Evolutionary conservation across 2,329 filamentous ascomycete genomes (phyloP).

Genomic region (Aspergillus neotritici): DNA sequence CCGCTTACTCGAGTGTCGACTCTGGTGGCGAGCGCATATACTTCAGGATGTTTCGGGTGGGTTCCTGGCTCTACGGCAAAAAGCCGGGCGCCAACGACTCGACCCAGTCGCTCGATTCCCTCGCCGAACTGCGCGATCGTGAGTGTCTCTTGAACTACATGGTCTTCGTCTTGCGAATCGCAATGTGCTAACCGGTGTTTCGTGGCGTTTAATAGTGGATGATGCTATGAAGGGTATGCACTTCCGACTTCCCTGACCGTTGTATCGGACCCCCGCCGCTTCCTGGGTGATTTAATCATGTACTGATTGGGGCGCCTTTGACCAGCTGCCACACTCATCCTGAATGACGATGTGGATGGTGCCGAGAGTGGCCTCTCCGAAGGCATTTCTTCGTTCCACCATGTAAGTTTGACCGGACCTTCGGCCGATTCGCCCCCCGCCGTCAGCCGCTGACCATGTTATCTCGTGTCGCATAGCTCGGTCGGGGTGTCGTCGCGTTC

Average conservation of each 20-base stretch:
- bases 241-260: background rate
- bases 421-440: constrained; percentile 7
- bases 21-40: background rate
- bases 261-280: constrained; percentile 1
- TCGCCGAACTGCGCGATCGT: constrained; percentile 52
- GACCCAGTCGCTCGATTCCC: constrained; percentile 52
- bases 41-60: constrained; percentile 36
- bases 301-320: too few relatives aligned
- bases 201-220: constrained; percentile 25
- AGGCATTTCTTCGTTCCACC: constrained; percentile 80
- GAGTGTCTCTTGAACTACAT: constrained; percentile 14
- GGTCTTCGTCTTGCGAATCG: constrained; percentile 12
- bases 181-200: constrained; percentile 15
- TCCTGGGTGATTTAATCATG: background rate
- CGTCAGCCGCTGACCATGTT: constrained; percentile 5
- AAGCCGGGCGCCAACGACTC: constrained; percentile 38
- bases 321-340: constrained; percentile 62
- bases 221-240: constrained; percentile 41
- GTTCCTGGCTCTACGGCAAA: constrained; percentile 43
- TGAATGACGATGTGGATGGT: constrained; percentile 83
- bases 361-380: constrained; percentile 69
- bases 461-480: constrained; percentile 51
- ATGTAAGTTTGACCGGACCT: constrained; percentile 40
- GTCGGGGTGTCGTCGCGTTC: constrained; percentile 74
- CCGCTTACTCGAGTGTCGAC: background rate